A percentile compares a stretch with the other conserved stretches of the same genome.
Conservation (phyloP, 1,284 basidiomycete genomes). For the Leccinum pachyderme region DNA sequence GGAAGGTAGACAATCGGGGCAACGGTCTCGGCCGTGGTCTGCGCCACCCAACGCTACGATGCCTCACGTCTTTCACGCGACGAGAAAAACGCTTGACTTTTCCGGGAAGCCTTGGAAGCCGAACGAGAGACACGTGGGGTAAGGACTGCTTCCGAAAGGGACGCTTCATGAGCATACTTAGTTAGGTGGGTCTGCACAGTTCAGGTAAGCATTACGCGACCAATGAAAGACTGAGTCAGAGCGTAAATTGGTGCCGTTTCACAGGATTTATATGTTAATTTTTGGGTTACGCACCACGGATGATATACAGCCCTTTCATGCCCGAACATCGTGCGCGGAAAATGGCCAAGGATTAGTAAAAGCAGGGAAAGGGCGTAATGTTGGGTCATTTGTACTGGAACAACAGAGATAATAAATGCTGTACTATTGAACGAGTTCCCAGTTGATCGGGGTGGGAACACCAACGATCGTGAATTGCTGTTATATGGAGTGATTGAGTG, state of each 20-base stretch:
- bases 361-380: constrained; percentile 7
- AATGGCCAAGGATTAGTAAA: neutral
- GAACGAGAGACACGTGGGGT: constrained; percentile 11
- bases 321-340: constrained; percentile 22
- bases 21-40: constrained; percentile 21
- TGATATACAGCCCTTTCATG: constrained; percentile 21
- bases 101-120: constrained; percentile 7
- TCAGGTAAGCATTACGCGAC: constrained; percentile 14
- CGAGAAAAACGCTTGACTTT: constrained; percentile 14
- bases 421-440: constrained; percentile 1
- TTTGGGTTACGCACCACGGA: constrained; percentile 16
- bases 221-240: constrained; percentile 3
- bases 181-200: constrained; percentile 10
- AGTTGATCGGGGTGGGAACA: constrained; percentile 18
- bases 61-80: constrained; percentile 16
- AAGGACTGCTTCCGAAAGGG: constrained; percentile 6
- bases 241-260: constrained; percentile 3
- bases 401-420: constrained; percentile 1
- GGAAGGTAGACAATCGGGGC: constrained; percentile 37
- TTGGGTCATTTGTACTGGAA: neutral
- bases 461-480: constrained; percentile 3
- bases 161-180: neutral
- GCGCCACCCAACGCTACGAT: constrained; percentile 21
- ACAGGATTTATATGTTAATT: constrained; percentile 24
- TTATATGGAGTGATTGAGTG: constrained; percentile 1